phyloP scores from a whole-genome alignment of 495 filamentous ascomycete species.

The Hypoxylon cercidicola region DNA sequence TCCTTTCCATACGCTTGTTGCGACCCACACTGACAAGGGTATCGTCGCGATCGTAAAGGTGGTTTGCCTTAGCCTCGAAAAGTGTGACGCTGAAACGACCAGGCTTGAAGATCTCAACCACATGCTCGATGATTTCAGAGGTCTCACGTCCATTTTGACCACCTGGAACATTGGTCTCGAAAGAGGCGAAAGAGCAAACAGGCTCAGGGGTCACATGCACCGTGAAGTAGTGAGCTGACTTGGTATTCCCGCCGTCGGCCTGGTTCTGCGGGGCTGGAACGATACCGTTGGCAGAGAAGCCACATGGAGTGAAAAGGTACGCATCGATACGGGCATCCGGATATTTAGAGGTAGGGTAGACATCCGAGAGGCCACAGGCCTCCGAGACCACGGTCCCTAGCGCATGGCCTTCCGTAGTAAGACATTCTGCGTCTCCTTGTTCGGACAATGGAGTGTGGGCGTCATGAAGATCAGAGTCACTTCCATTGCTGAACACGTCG shows the following conservation, averaged over 20 bases:
- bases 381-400: constrained; percentile 95
- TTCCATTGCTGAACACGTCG: constrained; percentile 82
- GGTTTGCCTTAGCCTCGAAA: constrained; percentile 82
- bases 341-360: constrained; percentile 87
- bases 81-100: constrained; percentile 97
- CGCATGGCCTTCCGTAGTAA: constrained; percentile 93
- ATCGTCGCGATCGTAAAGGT: constrained; percentile 57
- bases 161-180: constrained; percentile 98
- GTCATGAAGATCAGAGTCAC: constrained; percentile 69
- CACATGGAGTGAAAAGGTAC: constrained; percentile 96
- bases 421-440: constrained; percentile 70
- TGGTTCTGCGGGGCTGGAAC: constrained; percentile 74
- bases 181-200: constrained; percentile 97
- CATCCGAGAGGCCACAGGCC: constrained; percentile 84
- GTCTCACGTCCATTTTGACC: constrained; percentile 88
- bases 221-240: constrained; percentile 91
- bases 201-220: constrained; percentile 99
- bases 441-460: constrained; percentile 66
- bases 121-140: constrained; percentile 89
- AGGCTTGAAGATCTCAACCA: constrained; percentile 94
- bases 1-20: constrained; percentile 77
- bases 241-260: constrained; percentile 61
- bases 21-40: constrained; percentile 52
- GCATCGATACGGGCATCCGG: constrained; percentile 95
- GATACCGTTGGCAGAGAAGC: constrained; percentile 97